Conservation (phyloP, 495 filamentous ascomycete species). For the Usnea hakonensis region DNA sequence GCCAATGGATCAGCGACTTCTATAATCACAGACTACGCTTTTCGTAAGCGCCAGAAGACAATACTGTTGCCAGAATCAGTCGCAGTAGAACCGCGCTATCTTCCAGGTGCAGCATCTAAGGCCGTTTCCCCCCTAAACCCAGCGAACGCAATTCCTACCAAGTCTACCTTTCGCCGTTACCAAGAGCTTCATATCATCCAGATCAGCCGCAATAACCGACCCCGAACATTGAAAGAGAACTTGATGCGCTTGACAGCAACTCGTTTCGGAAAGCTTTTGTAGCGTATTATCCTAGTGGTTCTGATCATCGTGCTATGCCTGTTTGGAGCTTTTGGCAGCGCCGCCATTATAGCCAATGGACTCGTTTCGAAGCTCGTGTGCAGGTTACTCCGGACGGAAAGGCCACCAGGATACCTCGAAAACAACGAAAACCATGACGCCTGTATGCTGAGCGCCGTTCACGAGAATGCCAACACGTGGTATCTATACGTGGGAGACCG, state of each 20-base stretch:
- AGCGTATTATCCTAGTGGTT: neutral
- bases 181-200: conserved; percentile 12
- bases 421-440: conserved; percentile 21
- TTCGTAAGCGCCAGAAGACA: neutral
- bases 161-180: conserved; percentile 1
- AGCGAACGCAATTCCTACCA: neutral
- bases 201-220: neutral
- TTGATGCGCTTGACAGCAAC: neutral
- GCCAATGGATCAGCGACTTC: conserved; percentile 20
- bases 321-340: conserved; percentile 14
- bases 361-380: conserved; percentile 4
- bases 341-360: conserved; percentile 11
- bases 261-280: neutral
- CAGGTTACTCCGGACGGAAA: neutral
- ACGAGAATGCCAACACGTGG: conserved; percentile 19
- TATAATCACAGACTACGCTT: conserved; percentile 12
- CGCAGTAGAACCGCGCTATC: neutral
- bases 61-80: conserved; percentile 4
- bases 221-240: neutral
- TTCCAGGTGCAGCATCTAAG: neutral
- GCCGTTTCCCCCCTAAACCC: neutral
- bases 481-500: conserved; percentile 22
- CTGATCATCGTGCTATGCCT: conserved; percentile 2
- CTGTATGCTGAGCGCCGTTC: conserved; percentile 18
- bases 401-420: conserved; percentile 6